Percentiles rank a stretch among this genome's conserved stretches.
phyloP scores from a whole-genome alignment of 139 green algal genomes.

The Chlamydomonas sp. region DNA sequence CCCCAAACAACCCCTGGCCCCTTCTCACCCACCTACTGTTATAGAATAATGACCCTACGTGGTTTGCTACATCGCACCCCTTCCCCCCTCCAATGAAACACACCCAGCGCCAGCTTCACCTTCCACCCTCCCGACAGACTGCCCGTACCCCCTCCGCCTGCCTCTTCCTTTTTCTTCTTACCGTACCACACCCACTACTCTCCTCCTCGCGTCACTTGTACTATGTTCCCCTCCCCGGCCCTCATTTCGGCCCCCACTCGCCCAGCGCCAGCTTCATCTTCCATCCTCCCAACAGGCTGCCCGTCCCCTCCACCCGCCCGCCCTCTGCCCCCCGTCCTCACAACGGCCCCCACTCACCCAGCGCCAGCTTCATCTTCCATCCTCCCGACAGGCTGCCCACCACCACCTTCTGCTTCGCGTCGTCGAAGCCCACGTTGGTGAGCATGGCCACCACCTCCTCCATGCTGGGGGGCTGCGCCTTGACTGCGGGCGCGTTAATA shows the following conservation, averaged over 20 bases:
- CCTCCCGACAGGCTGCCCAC: constrained; percentile 76
- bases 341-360: constrained; percentile 38
- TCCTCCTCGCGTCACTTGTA: too few species aligned
- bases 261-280: constrained; percentile 90
- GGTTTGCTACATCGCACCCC: too few species aligned
- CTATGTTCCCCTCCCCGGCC: constrained; percentile 36
- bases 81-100: background rate
- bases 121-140: constrained; percentile 81
- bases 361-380: constrained; percentile 95
- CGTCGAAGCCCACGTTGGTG: constrained; percentile 81
- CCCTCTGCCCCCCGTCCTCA: constrained; percentile 37
- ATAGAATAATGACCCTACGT: too few species aligned
- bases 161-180: constrained; percentile 24
- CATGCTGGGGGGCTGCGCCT: constrained; percentile 17
- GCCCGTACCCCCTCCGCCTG: constrained; percentile 43
- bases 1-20: too few species aligned
- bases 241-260: background rate
- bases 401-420: constrained; percentile 60
- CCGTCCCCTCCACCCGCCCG: constrained; percentile 57
- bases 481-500: constrained; percentile 11
- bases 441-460: constrained; percentile 73
- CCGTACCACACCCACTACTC: too few species aligned
- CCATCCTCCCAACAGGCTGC: constrained; percentile 75
- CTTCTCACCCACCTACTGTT: too few species aligned
- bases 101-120: constrained; percentile 86